phyloP scores from a whole-genome alignment of 148 eudicot species.

The Diospyros kaki region DNA sequence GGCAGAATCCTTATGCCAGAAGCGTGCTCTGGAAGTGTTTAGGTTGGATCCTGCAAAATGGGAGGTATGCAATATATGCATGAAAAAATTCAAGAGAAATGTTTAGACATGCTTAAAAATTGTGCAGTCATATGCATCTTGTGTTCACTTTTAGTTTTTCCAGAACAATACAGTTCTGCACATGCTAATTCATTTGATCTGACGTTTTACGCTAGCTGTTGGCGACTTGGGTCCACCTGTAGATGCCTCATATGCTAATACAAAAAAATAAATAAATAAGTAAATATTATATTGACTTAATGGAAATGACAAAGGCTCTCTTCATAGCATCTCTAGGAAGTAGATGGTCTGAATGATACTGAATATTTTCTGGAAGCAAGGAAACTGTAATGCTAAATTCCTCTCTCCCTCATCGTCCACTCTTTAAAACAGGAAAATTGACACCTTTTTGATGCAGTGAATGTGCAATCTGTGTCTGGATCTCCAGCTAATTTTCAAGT shows the following conservation, averaged over 20 bases:
- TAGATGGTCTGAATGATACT: not conserved
- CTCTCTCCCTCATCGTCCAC: not conserved
- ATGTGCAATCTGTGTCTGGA: conserved; percentile 96
- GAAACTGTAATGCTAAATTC: not conserved
- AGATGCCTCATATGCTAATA: not conserved
- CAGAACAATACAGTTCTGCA: not conserved
- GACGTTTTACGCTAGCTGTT: too few relatives aligned
- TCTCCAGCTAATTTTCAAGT: conserved; percentile 97
- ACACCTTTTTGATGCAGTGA: conserved; percentile 51
- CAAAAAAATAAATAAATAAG: not conserved
- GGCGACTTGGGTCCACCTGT: too few relatives aligned
- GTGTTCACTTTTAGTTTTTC: not conserved
- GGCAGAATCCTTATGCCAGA: conserved; percentile 96
- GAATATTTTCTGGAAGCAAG: not conserved
- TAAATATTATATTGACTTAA: not conserved
- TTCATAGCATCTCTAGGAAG: not conserved
- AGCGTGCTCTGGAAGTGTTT: conserved; percentile 96
- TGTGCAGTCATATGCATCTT: not conserved
- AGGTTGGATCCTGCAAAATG: conserved; percentile 98
- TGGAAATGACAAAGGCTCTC: not conserved
- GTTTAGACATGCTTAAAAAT: not conserved
- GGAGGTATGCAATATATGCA: conserved; percentile 53
- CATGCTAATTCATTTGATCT: not conserved
- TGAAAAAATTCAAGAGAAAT: not conserved
- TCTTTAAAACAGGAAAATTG: not conserved